phyloP scores from a whole-genome alignment of 495 filamentous ascomycete genomes.

The Lichenothelia convexa region DNA sequence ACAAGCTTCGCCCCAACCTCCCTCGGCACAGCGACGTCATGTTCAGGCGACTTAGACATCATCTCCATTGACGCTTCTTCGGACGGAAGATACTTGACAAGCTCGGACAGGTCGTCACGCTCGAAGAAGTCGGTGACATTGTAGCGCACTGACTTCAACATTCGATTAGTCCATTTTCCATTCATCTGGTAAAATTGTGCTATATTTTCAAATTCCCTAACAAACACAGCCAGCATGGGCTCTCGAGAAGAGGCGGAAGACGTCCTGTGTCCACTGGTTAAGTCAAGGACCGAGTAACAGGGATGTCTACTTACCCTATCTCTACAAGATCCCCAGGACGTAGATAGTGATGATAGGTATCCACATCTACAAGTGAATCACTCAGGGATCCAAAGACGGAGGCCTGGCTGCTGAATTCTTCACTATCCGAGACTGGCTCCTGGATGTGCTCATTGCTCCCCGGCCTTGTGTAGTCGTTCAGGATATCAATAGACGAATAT shows the following conservation, averaged over 20 bases:
- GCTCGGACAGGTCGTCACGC: constrained; percentile 32
- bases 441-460: constrained; percentile 1
- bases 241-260: constrained; percentile 21
- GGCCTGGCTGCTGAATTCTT: too few species aligned
- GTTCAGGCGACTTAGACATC: constrained; percentile 27
- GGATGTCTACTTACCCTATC: constrained; percentile 26
- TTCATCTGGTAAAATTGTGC: constrained; percentile 54
- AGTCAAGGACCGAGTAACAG: neutral
- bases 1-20: constrained; percentile 30
- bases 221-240: constrained; percentile 45
- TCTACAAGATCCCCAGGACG: constrained; percentile 60
- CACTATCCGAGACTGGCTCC: too few species aligned
- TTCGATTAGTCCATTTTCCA: constrained; percentile 53
- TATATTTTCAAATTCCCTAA: constrained; percentile 40
- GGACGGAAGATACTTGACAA: constrained; percentile 46
- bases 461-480: constrained; percentile 12
- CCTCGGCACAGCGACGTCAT: constrained; percentile 34
- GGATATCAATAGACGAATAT: too few species aligned
- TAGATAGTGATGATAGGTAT: constrained; percentile 19
- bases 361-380: constrained; percentile 3
- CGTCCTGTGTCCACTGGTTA: constrained; percentile 2
- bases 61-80: constrained; percentile 20
- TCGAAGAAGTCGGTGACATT: constrained; percentile 45
- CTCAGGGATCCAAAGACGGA: too few species aligned
- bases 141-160: constrained; percentile 31